A percentile compares a stretch with the other conserved stretches of the same genome.
These are phyloP conservation scores for Hymenotorrendiella dingleyae DNA, from an alignment of 2,329 filamentous ascomycete species.

Conservation along the genomic window DNA sequence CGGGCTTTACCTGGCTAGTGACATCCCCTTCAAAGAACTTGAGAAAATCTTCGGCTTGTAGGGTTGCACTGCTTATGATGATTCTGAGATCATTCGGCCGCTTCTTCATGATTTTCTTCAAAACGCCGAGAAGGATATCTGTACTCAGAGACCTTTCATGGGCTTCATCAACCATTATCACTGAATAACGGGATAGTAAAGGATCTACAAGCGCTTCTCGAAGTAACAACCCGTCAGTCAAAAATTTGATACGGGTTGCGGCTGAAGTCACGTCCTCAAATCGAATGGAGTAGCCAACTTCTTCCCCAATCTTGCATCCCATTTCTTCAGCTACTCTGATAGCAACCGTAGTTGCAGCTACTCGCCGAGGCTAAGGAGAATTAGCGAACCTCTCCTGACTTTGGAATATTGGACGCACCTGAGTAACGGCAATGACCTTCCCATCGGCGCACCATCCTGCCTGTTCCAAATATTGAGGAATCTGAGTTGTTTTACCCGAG, in stretches of 20 bases:
- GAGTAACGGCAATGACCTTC: slow-evolving; percentile 80
- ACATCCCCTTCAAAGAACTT: slow-evolving; percentile 58
- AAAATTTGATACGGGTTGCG: slow-evolving; percentile 83
- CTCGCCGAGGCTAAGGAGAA: slow-evolving; percentile 64
- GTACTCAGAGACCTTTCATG: slow-evolving; percentile 92
- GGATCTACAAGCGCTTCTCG: slow-evolving; percentile 92
- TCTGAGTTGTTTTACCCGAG: slow-evolving; percentile 91
- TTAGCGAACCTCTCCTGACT: slow-evolving; percentile 8
- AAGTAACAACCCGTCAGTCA: slow-evolving; percentile 88
- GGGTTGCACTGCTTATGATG: slow-evolving; percentile 86
- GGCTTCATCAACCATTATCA: slow-evolving; percentile 97
- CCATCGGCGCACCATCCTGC: slow-evolving; percentile 85
- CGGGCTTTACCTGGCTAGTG: slow-evolving; percentile 30
- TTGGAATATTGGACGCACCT: slow-evolving; percentile 51
- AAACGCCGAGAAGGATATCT: slow-evolving; percentile 78
- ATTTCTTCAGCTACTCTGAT: slow-evolving; percentile 85
- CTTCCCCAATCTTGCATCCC: slow-evolving; percentile 78
- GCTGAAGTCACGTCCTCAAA: slow-evolving; percentile 89
- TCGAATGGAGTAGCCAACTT: slow-evolving; percentile 87
- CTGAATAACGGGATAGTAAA: slow-evolving; percentile 80
- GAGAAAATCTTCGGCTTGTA: slow-evolving; percentile 83
- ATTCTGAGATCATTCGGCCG: slow-evolving; percentile 72
- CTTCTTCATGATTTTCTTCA: slow-evolving; percentile 83
- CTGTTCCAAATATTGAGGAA: slow-evolving; percentile 83
- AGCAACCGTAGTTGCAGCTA: slow-evolving; percentile 87